These are phyloP conservation scores for Stipa capillata DNA, from an alignment of 176 grass and related monocot genomes.

Conservation along the genomic window DNA sequence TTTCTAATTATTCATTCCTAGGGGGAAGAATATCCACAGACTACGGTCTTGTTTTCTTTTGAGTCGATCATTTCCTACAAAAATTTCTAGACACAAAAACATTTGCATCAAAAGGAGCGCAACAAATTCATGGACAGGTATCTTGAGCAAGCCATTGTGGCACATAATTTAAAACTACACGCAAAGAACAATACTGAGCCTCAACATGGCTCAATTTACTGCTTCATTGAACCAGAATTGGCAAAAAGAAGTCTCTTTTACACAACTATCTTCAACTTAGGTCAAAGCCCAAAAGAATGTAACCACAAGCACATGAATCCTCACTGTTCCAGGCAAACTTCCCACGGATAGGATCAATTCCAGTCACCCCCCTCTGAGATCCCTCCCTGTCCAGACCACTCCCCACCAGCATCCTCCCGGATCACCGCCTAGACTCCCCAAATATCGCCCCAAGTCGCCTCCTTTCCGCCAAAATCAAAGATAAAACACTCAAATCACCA, in stretches of 20 bases:
- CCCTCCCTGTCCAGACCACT: neutral
- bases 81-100: neutral
- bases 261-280: neutral
- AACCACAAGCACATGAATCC: neutral
- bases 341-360: neutral
- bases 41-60: no score
- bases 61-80: neutral
- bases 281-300: neutral
- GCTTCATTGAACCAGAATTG: neutral
- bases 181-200: neutral
- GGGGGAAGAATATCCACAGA: neutral
- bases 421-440: neutral
- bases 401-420: neutral
- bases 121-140: neutral
- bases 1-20: neutral
- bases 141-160: neutral
- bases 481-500: neutral
- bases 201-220: neutral
- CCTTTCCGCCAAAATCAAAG: neutral
- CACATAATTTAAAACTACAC: neutral
- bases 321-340: neutral
- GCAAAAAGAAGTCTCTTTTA: neutral
- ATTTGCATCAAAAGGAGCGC: neutral
- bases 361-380: neutral
- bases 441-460: neutral